These are phyloP conservation scores for Saposhnikovia divaricata DNA, from an alignment of 129 eudicot genomes.

Conservation along the genomic window DNA sequence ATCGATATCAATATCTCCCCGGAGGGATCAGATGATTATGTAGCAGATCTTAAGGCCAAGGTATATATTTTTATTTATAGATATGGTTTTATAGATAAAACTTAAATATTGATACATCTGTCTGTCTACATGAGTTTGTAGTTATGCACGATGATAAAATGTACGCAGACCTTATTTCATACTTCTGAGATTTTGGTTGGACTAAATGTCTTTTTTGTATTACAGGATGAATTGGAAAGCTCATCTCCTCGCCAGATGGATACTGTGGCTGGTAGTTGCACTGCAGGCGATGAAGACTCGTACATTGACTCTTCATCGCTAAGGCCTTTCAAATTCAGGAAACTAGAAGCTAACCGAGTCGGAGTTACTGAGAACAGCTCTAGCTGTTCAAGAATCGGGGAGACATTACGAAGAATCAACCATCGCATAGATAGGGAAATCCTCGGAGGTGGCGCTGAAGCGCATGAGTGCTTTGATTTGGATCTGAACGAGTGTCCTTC, in stretches of 20 bases:
- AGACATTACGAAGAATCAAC: constrained; percentile 1
- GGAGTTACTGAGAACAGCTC: neutral
- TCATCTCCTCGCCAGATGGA: neutral
- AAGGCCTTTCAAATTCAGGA: constrained; percentile 18
- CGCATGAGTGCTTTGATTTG: neutral
- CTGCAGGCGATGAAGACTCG: neutral
- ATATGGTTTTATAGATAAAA: too few relatives aligned
- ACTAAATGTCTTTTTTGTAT: neutral
- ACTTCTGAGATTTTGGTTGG: too few relatives aligned
- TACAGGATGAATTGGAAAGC: constrained; percentile 25
- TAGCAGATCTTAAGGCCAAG: constrained; percentile 26
- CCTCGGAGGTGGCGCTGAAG: neutral
- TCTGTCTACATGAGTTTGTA: too few relatives aligned
- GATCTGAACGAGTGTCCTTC: constrained; percentile 1
- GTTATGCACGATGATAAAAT: neutral
- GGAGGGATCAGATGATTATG: constrained; percentile 29
- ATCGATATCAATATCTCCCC: constrained; percentile 11
- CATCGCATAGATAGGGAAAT: constrained; percentile 11
- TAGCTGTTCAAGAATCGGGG: constrained; percentile 10
- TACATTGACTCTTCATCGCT: constrained; percentile 16
- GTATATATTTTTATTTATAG: neutral
- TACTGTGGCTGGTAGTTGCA: constrained; percentile 1
- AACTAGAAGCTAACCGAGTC: neutral
- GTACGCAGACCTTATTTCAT: neutral
- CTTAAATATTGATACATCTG: too few relatives aligned